Percentiles rank a stretch among this genome's conserved stretches.
Conservation (phyloP, 345 rosid genomes). For the Aquilaria malaccensis region DNA sequence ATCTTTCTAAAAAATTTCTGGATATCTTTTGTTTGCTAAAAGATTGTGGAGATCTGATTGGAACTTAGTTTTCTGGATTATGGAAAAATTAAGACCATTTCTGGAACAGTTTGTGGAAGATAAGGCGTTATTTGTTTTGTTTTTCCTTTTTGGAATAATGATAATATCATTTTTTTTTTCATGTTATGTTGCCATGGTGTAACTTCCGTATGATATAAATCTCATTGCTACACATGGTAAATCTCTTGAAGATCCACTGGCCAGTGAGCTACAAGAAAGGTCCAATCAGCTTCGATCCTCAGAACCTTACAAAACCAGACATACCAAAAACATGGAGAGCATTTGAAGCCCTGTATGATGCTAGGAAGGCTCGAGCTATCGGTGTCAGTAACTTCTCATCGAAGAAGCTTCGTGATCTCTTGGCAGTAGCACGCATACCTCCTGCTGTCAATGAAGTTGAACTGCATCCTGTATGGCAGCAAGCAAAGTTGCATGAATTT, state of each 20-base stretch:
- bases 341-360: conserved; percentile 39
- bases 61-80: too few species aligned
- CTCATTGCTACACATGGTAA: not conserved
- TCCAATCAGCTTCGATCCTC: conserved; percentile 24
- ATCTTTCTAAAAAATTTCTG: too few species aligned
- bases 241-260: conserved; percentile 47
- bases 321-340: conserved; percentile 55
- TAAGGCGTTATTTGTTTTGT: not conserved
- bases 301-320: conserved; percentile 38
- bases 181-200: not conserved
- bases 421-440: conserved; percentile 20
- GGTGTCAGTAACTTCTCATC: conserved; percentile 45
- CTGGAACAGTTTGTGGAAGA: too few species aligned
- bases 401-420: conserved; percentile 32
- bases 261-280: conserved; percentile 55
- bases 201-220: not conserved
- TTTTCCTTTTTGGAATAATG: not conserved
- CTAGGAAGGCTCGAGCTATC: conserved; percentile 46
- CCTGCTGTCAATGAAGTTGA: conserved; percentile 56
- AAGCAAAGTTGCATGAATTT: conserved; percentile 37
- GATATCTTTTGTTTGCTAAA: too few species aligned
- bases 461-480: conserved; percentile 59
- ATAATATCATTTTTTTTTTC: not conserved
- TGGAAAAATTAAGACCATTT: too few species aligned
- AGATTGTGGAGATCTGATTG: too few species aligned